Evolutionary conservation across 495 filamentous ascomycete genomes (phyloP).

Genomic region (Aspergillus avenaceus): DNA sequence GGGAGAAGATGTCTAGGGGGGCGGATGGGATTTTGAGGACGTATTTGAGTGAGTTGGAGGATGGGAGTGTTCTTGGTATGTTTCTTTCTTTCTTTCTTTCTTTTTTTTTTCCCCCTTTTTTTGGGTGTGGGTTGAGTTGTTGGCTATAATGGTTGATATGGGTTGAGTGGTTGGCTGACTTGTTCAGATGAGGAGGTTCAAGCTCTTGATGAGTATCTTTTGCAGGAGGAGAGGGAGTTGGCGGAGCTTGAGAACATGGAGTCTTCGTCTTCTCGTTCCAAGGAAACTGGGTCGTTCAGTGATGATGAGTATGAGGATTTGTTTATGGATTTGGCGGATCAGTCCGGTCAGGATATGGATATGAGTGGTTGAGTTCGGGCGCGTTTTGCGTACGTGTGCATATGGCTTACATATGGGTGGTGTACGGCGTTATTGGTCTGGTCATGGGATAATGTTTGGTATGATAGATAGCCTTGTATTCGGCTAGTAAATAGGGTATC

Average conservation of each 20-base stretch:
- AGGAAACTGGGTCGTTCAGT: slow-evolving; percentile 32
- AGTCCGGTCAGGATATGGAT: slow-evolving; percentile 35
- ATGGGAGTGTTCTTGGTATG: slow-evolving; percentile 28
- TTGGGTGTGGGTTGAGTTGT: neutral
- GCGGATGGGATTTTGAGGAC: slow-evolving; percentile 26
- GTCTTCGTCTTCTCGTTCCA: no score
- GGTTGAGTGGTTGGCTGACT: neutral
- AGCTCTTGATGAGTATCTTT: slow-evolving; percentile 30
- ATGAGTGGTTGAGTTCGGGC: slow-evolving; percentile 17
- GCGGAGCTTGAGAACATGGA: slow-evolving; percentile 16
- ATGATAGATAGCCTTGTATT: neutral
- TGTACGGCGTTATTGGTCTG: neutral
- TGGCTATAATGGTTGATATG: neutral
- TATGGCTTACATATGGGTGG: neutral
- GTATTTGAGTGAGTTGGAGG: slow-evolving; percentile 15
- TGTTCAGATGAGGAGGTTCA: slow-evolving; percentile 32
- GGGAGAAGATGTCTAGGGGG: slow-evolving; percentile 39
- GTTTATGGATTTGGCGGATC: slow-evolving; percentile 38
- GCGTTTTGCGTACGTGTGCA: neutral
- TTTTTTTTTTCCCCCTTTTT: neutral
- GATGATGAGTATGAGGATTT: slow-evolving; percentile 56
- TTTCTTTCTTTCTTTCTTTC: neutral
- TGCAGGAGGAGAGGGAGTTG: slow-evolving; percentile 29
- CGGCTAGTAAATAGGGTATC: slow-evolving; percentile 2
- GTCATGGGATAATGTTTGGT: neutral